Conservation (phyloP, 2,329 filamentous ascomycete species). For the Plenodomus lindquistii region DNA sequence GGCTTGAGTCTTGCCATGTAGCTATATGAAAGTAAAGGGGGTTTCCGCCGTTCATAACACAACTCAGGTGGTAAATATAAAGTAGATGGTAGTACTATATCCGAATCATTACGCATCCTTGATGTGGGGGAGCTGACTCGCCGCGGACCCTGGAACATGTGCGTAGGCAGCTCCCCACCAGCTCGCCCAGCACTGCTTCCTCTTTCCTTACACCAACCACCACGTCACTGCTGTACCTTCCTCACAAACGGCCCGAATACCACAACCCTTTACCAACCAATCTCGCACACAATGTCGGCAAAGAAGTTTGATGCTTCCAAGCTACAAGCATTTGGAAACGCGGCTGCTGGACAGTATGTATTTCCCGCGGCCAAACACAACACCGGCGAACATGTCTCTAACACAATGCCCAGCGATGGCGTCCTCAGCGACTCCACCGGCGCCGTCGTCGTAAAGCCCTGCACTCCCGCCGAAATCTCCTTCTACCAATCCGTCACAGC, state of each 20-base stretch:
- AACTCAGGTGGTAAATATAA: too few species aligned
- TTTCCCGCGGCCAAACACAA: neutral
- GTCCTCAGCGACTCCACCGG: conserved; percentile 84
- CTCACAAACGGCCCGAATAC: neutral
- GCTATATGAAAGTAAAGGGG: too few species aligned
- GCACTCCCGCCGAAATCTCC: conserved; percentile 78
- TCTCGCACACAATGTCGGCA: conserved; percentile 38
- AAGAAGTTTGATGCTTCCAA: conserved; percentile 62
- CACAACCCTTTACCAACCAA: neutral
- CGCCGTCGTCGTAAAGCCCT: conserved; percentile 91
- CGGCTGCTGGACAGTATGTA: conserved; percentile 83
- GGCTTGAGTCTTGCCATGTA: too few species aligned
- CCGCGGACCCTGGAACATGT: conserved; percentile 18
- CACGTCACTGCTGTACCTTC: conserved; percentile 1
- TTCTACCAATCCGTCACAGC: conserved; percentile 80
- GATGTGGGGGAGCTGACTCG: conserved; percentile 21
- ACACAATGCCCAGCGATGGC: conserved; percentile 68
- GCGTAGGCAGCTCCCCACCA: conserved; percentile 5
- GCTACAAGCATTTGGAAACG: conserved; percentile 71
- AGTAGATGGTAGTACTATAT: too few species aligned
- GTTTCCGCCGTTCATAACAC: too few species aligned
- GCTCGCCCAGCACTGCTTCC: conserved; percentile 4
- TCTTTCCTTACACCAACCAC: conserved; percentile 9
- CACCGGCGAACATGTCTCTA: conserved; percentile 3
- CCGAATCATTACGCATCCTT: conserved; percentile 6